A percentile compares a stretch with the other conserved stretches of the same genome.
These are phyloP conservation scores for Coniochaeta prunicola DNA, from an alignment of 2,329 filamentous ascomycete species.

Conservation along the genomic window DNA sequence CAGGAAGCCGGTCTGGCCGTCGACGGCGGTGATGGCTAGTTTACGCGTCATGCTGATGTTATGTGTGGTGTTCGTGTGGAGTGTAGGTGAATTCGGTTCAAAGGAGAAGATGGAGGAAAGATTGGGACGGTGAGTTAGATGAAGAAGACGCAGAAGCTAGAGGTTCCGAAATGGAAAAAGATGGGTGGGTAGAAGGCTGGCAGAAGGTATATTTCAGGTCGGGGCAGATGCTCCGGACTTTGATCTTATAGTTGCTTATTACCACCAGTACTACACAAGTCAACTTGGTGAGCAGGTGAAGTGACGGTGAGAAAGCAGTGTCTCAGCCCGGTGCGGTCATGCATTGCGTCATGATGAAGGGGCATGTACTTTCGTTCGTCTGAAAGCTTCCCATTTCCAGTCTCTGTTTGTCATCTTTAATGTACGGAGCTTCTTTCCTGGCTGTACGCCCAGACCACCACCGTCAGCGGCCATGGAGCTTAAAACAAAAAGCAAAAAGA, in stretches of 20 bases:
- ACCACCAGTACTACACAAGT: too few relatives aligned
- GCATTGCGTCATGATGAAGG: background rate
- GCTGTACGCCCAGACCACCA: background rate
- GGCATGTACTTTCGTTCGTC: background rate
- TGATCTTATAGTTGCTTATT: too few relatives aligned
- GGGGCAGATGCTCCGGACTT: background rate
- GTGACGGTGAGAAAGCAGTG: background rate
- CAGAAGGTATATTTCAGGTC: background rate
- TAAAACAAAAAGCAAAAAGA: background rate
- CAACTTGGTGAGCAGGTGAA: background rate
- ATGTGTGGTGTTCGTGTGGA: background rate
- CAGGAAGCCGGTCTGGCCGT: conserved; percentile 42
- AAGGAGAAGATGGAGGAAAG: background rate
- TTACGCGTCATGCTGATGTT: conserved; percentile 33
- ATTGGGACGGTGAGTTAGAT: too few relatives aligned
- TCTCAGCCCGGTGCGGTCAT: background rate
- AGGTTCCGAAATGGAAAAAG: background rate
- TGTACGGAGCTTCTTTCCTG: background rate
- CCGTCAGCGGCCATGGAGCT: background rate
- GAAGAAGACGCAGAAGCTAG: too few relatives aligned
- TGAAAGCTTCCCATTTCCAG: background rate
- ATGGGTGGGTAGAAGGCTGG: background rate
- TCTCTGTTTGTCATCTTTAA: background rate
- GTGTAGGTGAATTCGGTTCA: too few relatives aligned
- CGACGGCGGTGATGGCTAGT: conserved; percentile 38